A percentile compares a stretch with the other conserved stretches of the same genome.
Conservation (phyloP, 306 rosid genomes). For the Prunus mongolica region DNA sequence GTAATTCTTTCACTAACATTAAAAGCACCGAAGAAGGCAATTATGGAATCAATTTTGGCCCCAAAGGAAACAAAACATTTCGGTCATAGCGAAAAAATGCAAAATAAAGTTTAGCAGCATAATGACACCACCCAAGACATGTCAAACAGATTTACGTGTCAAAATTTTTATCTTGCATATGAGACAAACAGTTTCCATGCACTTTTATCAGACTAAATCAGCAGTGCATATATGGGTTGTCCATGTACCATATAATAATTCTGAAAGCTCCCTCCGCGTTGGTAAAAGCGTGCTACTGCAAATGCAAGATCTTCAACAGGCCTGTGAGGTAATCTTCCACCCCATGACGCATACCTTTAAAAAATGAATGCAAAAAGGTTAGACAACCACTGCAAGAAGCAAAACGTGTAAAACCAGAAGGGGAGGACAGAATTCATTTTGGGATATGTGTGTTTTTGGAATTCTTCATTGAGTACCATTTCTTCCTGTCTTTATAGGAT, state of each 20-base stretch:
- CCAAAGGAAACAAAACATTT: neutral
- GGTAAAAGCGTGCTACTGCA: conserved; percentile 93
- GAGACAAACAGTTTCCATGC: neutral
- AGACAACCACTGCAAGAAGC: conserved; percentile 6
- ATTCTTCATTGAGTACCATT: too few species aligned
- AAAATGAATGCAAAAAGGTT: conserved; percentile 25
- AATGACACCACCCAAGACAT: neutral
- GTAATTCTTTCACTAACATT: neutral
- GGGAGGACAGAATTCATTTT: too few species aligned
- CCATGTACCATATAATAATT: conserved; percentile 87
- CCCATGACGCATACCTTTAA: conserved; percentile 85
- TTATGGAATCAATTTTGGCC: conserved; percentile 1
- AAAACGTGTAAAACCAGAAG: neutral
- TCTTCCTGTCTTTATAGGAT: too few species aligned
- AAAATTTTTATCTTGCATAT: neutral
- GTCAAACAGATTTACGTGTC: neutral
- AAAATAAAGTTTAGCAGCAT: neutral
- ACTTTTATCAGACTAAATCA: conserved; percentile 9
- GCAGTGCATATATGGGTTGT: conserved; percentile 7
- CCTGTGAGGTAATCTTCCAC: conserved; percentile 85
- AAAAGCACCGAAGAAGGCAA: neutral
- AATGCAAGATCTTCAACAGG: conserved; percentile 97
- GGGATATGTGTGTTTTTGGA: too few species aligned
- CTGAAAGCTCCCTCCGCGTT: conserved; percentile 96
- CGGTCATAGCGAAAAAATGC: neutral